These are phyloP conservation scores for Magnaporthiopsis poae DNA, from an alignment of 2,329 filamentous ascomycete genomes.

Conservation along the genomic window DNA sequence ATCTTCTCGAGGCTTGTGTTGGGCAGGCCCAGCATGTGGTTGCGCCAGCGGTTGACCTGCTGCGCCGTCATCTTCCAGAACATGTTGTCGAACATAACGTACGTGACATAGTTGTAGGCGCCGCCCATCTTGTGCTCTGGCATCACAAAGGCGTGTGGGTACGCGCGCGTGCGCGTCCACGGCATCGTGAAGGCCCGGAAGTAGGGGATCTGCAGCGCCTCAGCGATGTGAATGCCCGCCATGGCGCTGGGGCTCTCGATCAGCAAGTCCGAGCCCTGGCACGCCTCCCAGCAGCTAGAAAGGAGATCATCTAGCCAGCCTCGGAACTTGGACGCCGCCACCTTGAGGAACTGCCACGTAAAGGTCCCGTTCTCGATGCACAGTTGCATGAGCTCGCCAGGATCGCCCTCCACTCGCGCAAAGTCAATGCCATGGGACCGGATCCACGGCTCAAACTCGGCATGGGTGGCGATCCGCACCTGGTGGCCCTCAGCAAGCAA, in stretches of 20 bases:
- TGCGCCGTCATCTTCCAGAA: conserved; percentile 91
- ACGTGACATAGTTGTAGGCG: conserved; percentile 88
- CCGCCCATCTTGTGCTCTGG: conserved; percentile 90
- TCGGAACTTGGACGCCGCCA: conserved; percentile 79
- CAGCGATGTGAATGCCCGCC: conserved; percentile 94
- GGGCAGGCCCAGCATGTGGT: conserved; percentile 65
- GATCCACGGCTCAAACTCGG: conserved; percentile 82
- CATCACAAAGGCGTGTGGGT: conserved; percentile 92
- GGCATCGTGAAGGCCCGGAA: conserved; percentile 98
- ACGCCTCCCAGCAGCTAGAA: conserved; percentile 69
- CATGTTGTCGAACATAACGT: conserved; percentile 90
- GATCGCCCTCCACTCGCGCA: conserved; percentile 76
- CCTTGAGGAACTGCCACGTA: conserved; percentile 78
- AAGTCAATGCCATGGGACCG: conserved; percentile 92
- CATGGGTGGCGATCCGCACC: conserved; percentile 80
- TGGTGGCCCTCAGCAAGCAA: conserved; percentile 79
- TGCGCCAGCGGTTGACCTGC: conserved; percentile 89
- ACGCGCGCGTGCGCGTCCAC: conserved; percentile 90
- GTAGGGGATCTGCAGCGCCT: conserved; percentile 85
- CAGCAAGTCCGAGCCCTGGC: conserved; percentile 75
- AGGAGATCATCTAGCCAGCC: conserved; percentile 91
- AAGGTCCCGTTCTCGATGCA: conserved; percentile 98
- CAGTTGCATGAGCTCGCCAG: conserved; percentile 85
- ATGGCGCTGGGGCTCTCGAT: conserved; percentile 95
- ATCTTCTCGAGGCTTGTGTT: conserved; percentile 80